Base-by-base conservation (phyloP, 371 early-diverging fungal genomes). In the Mortierella sp. region DNA sequence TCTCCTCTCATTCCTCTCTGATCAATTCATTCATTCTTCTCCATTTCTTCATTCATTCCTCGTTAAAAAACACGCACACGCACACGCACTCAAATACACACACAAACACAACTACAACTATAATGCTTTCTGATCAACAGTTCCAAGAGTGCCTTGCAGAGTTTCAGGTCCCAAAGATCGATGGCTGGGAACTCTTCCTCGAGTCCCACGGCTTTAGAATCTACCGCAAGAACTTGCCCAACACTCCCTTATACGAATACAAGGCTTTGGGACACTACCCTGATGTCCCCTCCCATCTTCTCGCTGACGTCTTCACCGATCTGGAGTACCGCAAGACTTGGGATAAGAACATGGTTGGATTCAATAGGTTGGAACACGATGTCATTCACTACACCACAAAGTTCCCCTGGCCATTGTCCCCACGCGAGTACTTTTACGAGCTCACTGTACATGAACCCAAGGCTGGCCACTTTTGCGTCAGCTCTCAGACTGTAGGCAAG, bases 341-440 rank as follows among this genome's bases (percentile, higher is more conserved):
- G 88, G 88, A 88, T 62, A 88, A 87, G 67, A 84, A 88, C 66
- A 87, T 88, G 87, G 72, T 85, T 45, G 81, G 81, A 2, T 84
- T 80, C 70, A 73, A 81, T 45, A 61, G 60, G 12, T 76, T 87
- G 58, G 76, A 83, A 12, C 83, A 83, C 32, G 83, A 67, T 28
- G 70, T 75, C 24, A 78, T 83, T 61, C 83, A 83, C 61, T 84
- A 84, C 64, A 75, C 78, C 14, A 84, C 83, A 64, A 65, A 78
- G 70, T 87, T 87, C 64, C 87, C 87, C 49, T 88, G 88, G 88
- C 88, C 88, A 18, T 66, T 88, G 57, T 80, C 86, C 0, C 86
- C 87, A 43, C 70, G 88, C 35, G 88, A 88, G 67, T 88, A 88
- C 76, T 79, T 84, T 30, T 88, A 88, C 55, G 75, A 75, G 22